Conservation (phyloP, 345 rosid species). For the Zanthoxylum bungeanum region DNA sequence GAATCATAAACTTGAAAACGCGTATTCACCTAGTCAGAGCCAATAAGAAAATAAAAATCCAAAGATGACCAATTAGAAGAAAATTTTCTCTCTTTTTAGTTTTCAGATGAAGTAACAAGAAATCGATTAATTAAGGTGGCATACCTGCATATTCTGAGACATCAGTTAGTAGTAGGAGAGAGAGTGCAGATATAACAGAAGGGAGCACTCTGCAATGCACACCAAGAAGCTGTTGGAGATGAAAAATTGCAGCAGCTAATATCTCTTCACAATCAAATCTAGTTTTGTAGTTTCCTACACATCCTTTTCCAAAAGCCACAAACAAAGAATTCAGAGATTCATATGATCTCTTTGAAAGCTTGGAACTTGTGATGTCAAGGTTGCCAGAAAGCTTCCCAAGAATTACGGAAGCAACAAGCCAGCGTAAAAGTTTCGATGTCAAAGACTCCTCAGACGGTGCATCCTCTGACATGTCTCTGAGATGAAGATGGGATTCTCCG, state of each 20-base stretch:
- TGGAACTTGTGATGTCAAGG: conserved; percentile 21
- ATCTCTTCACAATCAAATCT: conserved; percentile 30
- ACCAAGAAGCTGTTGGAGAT: conserved; percentile 64
- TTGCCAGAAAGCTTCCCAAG: conserved; percentile 51
- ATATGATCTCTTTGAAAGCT: conserved; percentile 27
- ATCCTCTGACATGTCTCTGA: conserved; percentile 27
- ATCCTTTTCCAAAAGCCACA: conserved; percentile 29
- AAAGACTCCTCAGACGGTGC: conserved; percentile 47
- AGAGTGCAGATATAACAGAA: conserved; percentile 66
- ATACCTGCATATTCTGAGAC: conserved; percentile 42
- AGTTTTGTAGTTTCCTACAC: conserved; percentile 24
- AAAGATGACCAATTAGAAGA: not conserved
- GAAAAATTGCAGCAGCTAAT: conserved; percentile 47
- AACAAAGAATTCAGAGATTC: conserved; percentile 44
- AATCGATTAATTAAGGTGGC: conserved; percentile 14
- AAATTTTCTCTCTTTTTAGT: not conserved
- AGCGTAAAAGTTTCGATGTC: conserved; percentile 69
- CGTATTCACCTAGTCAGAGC: not conserved
- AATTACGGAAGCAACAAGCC: conserved; percentile 78
- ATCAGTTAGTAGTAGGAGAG: conserved; percentile 44
- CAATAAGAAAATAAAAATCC: not conserved
- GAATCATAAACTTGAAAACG: not conserved
- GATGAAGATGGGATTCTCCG: conserved; percentile 22
- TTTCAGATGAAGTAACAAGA: not conserved
- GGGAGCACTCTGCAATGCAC: conserved; percentile 40